These are phyloP conservation scores for Fraxinus greggii DNA, from an alignment of 305 asterid genomes.

Conservation along the genomic window DNA sequence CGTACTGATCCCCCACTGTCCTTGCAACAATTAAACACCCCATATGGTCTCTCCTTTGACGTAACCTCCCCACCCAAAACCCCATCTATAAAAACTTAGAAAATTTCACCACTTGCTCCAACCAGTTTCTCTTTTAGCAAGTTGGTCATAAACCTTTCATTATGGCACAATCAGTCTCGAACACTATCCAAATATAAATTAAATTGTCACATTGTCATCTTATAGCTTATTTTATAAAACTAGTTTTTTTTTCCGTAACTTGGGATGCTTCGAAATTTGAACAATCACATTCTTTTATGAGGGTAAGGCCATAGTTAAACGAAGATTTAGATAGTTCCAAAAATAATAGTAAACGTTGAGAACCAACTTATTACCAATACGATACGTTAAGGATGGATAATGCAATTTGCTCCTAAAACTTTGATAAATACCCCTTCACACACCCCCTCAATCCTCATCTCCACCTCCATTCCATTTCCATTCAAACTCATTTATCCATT, in stretches of 20 bases:
- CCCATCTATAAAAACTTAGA: background rate
- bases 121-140: background rate
- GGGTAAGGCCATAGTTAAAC: background rate
- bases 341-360: background rate
- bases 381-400: background rate
- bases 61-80: background rate
- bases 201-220: background rate
- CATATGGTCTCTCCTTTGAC: background rate
- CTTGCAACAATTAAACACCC: background rate
- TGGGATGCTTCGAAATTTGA: background rate
- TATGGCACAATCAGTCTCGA: background rate
- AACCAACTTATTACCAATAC: background rate
- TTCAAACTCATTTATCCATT: background rate
- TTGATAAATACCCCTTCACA: background rate
- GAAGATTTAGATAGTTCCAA: background rate
- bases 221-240: background rate
- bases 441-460: background rate
- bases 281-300: background rate
- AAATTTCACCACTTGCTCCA: background rate
- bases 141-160: background rate
- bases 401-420: background rate
- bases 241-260: background rate
- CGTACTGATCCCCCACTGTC: background rate
- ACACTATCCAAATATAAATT: background rate
- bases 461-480: background rate